Evolutionary conservation across 768 basidiomycete species (phyloP).

Genomic region (Tricholoma bakamatsutake): DNA sequence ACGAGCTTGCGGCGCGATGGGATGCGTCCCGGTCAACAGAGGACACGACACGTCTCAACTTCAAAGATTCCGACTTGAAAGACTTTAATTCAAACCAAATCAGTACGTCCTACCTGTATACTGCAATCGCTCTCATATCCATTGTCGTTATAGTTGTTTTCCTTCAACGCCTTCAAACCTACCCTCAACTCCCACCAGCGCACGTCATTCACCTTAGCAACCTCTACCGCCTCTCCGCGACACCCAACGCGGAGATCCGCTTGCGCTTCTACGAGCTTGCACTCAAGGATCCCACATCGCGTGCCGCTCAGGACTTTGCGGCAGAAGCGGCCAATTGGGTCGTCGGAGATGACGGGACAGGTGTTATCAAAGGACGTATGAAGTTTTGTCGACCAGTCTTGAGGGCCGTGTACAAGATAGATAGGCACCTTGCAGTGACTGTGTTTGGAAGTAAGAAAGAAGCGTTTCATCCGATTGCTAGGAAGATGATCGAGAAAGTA

Average conservation of each 20-base stretch:
- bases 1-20: constrained; percentile 71
- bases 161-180: constrained; percentile 72
- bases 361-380: constrained; percentile 72
- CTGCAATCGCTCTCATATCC: neutral
- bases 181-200: constrained; percentile 48
- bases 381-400: constrained; percentile 78
- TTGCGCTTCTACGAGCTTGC: constrained; percentile 74
- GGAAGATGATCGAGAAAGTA: constrained; percentile 75
- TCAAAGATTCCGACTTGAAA: constrained; percentile 54
- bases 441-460: constrained; percentile 42
- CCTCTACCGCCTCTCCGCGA: constrained; percentile 42
- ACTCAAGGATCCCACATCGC: constrained; percentile 41
- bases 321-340: constrained; percentile 60
- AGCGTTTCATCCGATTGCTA: constrained; percentile 73
- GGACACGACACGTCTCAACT: constrained; percentile 43
- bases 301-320: constrained; percentile 47
- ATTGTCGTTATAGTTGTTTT: constrained; percentile 56
- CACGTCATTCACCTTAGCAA: constrained; percentile 57
- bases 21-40: constrained; percentile 47
- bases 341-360: constrained; percentile 54
- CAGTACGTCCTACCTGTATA: constrained; percentile 32
- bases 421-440: constrained; percentile 44
- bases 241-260: constrained; percentile 72
- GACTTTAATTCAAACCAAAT: constrained; percentile 73
- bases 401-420: constrained; percentile 45